These are phyloP conservation scores for Alternaria triticina DNA, from an alignment of 2,329 filamentous ascomycete species.

Conservation along the genomic window DNA sequence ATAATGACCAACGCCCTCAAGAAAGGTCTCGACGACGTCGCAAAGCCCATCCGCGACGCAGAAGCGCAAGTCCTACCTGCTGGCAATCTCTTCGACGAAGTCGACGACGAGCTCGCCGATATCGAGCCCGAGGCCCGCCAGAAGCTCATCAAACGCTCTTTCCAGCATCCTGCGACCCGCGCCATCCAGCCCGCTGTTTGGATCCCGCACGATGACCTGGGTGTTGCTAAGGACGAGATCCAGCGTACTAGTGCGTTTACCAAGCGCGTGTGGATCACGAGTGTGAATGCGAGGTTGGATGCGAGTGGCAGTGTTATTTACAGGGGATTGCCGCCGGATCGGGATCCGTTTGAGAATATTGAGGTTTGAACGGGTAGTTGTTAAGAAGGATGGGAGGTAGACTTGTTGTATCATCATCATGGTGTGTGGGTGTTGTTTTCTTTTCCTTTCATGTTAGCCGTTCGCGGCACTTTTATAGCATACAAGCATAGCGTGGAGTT, in stretches of 20 bases:
- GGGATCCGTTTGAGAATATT: slow-evolving; percentile 50
- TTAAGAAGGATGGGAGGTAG: neutral
- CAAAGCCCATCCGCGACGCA: slow-evolving; percentile 43
- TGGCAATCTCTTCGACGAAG: slow-evolving; percentile 82
- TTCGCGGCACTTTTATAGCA: neutral
- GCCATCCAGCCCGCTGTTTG: slow-evolving; percentile 87
- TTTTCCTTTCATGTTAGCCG: neutral
- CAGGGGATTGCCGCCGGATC: slow-evolving; percentile 84
- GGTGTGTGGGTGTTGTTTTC: neutral
- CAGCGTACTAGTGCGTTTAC: slow-evolving; percentile 77
- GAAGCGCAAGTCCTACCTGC: slow-evolving; percentile 65
- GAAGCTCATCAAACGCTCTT: slow-evolving; percentile 81
- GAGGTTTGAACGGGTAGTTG: slow-evolving; percentile 31
- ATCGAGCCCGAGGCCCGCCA: slow-evolving; percentile 89
- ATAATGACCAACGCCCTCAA: slow-evolving; percentile 33
- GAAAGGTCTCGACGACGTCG: slow-evolving; percentile 36
- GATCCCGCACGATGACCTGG: slow-evolving; percentile 90
- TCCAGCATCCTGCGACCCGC: slow-evolving; percentile 86
- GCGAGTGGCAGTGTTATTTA: slow-evolving; percentile 83
- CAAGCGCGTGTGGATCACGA: slow-evolving; percentile 85
- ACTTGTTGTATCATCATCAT: neutral
- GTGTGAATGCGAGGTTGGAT: slow-evolving; percentile 88
- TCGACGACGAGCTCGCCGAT: slow-evolving; percentile 93
- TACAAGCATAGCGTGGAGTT: slow-evolving; percentile 2
- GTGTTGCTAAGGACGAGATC: slow-evolving; percentile 91